A percentile compares a stretch with the other conserved stretches of the same genome.
Evolutionary conservation across 495 filamentous ascomycete species (phyloP).

Genomic region (Elaphomyces granulatus): DNA sequence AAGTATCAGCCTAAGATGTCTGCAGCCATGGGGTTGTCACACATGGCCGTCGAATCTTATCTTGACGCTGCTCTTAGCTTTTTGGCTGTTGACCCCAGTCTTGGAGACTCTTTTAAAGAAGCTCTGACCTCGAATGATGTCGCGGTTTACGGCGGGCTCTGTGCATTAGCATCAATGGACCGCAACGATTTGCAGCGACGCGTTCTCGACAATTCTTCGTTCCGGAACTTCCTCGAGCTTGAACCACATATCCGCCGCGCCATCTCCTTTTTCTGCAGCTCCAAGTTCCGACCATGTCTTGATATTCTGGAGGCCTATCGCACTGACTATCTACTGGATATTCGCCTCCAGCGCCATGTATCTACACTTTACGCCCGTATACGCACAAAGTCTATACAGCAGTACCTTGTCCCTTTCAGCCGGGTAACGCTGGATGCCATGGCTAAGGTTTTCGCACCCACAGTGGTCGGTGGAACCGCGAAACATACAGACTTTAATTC

Average conservation of each 20-base stretch:
- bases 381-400: slow-evolving; percentile 79
- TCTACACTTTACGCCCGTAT: slow-evolving; percentile 53
- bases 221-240: slow-evolving; percentile 79
- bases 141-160: slow-evolving; percentile 80
- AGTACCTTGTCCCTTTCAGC: slow-evolving; percentile 75
- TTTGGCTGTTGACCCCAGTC: slow-evolving; percentile 37
- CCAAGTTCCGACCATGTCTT: slow-evolving; percentile 74
- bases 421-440: slow-evolving; percentile 53
- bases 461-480: slow-evolving; percentile 20
- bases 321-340: slow-evolving; percentile 75
- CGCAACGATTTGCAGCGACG: slow-evolving; percentile 54
- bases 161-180: slow-evolving; percentile 82
- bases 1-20: slow-evolving; percentile 48
- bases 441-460: slow-evolving; percentile 45
- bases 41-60: slow-evolving; percentile 50
- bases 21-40: slow-evolving; percentile 54
- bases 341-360: slow-evolving; percentile 70
- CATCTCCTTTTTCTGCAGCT: slow-evolving; percentile 71
- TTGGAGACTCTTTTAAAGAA: slow-evolving; percentile 49
- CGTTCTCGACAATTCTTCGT: slow-evolving; percentile 65
- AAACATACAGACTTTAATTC: slow-evolving; percentile 32
- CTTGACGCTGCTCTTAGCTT: slow-evolving; percentile 61
- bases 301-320: slow-evolving; percentile 67
- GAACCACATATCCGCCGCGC: slow-evolving; percentile 91
- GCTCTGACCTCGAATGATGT: slow-evolving; percentile 75